Evolutionary conservation across 768 basidiomycete genomes (phyloP).

Genomic region (Grammothele lineata): DNA sequence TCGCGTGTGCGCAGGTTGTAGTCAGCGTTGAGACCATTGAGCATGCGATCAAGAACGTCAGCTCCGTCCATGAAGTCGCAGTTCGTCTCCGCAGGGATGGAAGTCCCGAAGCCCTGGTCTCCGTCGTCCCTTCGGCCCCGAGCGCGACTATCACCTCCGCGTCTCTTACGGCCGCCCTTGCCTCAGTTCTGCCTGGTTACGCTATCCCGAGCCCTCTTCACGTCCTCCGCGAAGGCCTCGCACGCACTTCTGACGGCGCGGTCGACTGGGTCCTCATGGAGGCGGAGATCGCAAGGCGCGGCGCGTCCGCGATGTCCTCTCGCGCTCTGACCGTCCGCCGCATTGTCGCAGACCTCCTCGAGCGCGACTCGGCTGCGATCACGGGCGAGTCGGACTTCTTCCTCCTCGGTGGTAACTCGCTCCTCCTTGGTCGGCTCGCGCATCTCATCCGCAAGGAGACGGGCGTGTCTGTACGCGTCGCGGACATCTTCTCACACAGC

Average conservation of each 20-base stretch:
- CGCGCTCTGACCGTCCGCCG: slow-evolving; percentile 4
- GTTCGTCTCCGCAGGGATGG: slow-evolving; percentile 31
- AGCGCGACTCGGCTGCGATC: slow-evolving; percentile 60
- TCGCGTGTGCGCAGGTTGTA: slow-evolving; percentile 31
- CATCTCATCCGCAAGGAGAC: slow-evolving; percentile 37
- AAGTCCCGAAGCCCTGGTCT: slow-evolving; percentile 36
- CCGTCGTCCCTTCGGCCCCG: slow-evolving; percentile 20
- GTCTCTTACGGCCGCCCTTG: slow-evolving; percentile 13
- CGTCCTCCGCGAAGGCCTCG: slow-evolving; percentile 20
- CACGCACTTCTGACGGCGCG: slow-evolving; percentile 7
- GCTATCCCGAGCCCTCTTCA: slow-evolving; percentile 35
- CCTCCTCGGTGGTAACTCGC: slow-evolving; percentile 78
- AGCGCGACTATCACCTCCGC: slow-evolving; percentile 15
- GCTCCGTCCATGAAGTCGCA: slow-evolving; percentile 33
- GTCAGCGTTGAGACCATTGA: slow-evolving; percentile 28
- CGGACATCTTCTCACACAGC: slow-evolving; percentile 38
- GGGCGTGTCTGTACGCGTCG: slow-evolving; percentile 33
- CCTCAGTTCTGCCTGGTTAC: slow-evolving; percentile 34
- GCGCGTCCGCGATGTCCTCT: slow-evolving; percentile 4
- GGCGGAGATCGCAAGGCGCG: slow-evolving; percentile 9
- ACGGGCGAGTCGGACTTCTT: slow-evolving; percentile 98
- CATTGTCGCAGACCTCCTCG: slow-evolving; percentile 10
- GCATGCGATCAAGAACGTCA: slow-evolving; percentile 23
- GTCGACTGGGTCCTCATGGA: slow-evolving; percentile 14
- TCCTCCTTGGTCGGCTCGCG: slow-evolving; percentile 43